Percentiles rank a stretch among this genome's conserved stretches.
These are phyloP conservation scores for Pseudoscleropodium purum DNA, from an alignment of 225 moss, liverwort and hornwort genomes.

Conservation along the genomic window DNA sequence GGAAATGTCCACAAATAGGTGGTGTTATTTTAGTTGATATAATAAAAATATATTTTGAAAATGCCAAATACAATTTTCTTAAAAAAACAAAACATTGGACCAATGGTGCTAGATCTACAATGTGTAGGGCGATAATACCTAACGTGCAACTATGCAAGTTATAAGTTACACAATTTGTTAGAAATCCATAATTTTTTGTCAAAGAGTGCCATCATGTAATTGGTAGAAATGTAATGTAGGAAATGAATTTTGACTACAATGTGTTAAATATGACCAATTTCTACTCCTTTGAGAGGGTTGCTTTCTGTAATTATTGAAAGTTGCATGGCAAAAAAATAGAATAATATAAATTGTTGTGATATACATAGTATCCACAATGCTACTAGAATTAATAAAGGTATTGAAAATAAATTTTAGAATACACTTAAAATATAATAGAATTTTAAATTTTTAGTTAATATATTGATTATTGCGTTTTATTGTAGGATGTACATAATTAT, in stretches of 20 bases:
- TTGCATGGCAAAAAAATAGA: neutral
- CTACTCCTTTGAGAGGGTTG: rapidly evolving
- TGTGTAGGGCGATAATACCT: too few relatives aligned
- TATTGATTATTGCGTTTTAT: too few relatives aligned
- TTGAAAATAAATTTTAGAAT: too few relatives aligned
- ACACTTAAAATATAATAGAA: too few relatives aligned
- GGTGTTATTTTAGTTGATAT: neutral
- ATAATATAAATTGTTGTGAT: neutral
- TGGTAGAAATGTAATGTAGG: neutral
- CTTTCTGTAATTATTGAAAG: neutral
- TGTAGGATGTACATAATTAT: too few relatives aligned
- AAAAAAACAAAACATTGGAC: too few relatives aligned
- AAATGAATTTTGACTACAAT: neutral
- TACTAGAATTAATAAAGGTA: neutral
- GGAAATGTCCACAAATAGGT: neutral
- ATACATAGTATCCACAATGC: neutral
- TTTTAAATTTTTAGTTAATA: too few relatives aligned
- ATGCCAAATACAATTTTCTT: neutral
- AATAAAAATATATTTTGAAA: neutral
- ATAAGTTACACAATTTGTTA: too few relatives aligned
- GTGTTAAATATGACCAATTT: neutral
- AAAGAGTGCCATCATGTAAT: too few relatives aligned
- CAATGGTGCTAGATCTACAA: too few relatives aligned
- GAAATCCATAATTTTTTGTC: too few relatives aligned
- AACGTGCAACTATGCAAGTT: too few relatives aligned